These are phyloP conservation scores for Aspergillus jensenii DNA, from an alignment of 2,329 filamentous ascomycete genomes.

Conservation along the genomic window DNA sequence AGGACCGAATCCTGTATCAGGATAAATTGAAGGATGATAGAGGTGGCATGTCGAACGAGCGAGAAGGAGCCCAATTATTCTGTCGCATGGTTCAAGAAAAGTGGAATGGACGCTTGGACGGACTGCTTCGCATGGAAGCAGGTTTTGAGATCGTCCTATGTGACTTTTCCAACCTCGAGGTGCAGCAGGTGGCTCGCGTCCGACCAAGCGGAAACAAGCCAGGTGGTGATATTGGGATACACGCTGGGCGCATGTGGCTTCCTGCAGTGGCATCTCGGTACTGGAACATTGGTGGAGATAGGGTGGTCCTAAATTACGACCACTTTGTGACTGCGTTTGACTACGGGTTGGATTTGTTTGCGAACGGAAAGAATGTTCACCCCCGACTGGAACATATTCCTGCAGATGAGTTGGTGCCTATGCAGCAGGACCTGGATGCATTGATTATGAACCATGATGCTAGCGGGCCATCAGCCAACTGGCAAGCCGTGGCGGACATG, in stretches of 20 bases:
- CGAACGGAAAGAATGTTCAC: conserved; percentile 30
- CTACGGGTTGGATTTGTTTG: conserved; percentile 45
- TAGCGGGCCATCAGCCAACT: conserved; percentile 48
- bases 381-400: conserved; percentile 40
- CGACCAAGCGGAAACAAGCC: conserved; percentile 10
- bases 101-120: conserved; percentile 58
- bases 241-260: conserved; percentile 12
- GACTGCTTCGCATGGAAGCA: conserved; percentile 65
- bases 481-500: conserved; percentile 68
- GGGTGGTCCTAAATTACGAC: conserved; percentile 50
- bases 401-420: conserved; percentile 31
- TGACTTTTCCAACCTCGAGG: conserved; percentile 53
- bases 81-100: conserved; percentile 54
- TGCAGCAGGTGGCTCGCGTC: conserved; percentile 34
- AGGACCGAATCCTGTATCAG: conserved; percentile 62
- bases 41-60: conserved; percentile 39
- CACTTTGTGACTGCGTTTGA: conserved; percentile 50
- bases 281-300: conserved; percentile 32
- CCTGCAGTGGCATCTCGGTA: conserved; percentile 31
- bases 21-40: conserved; percentile 19
- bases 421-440: conserved; percentile 46
- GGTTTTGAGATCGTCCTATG: conserved; percentile 72
- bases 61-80: conserved; percentile 53
- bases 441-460: conserved; percentile 39
- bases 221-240: background rate